Percentiles rank a stretch among this genome's conserved stretches.
Conservation (phyloP, 768 basidiomycete species). For the Sutorius australiensis region DNA sequence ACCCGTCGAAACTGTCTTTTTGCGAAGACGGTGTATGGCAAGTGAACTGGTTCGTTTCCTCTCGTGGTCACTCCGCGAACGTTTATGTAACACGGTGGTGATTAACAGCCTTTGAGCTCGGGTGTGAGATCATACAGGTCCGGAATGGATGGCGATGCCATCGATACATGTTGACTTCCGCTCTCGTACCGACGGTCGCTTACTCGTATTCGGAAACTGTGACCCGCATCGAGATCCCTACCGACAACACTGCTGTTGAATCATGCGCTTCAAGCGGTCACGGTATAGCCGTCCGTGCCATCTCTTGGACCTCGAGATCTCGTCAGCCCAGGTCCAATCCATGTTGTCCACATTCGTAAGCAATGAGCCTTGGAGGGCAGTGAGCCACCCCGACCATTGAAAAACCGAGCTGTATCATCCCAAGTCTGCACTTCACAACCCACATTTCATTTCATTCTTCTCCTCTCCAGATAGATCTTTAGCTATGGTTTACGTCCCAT, state of each 20-base stretch:
- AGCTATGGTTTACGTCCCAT: constrained; percentile 28
- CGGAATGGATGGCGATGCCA: not conserved
- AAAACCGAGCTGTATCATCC: not conserved
- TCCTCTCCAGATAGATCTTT: not conserved
- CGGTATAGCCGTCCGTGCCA: not conserved
- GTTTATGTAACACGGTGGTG: not conserved
- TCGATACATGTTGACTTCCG: not conserved
- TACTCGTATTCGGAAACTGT: too few species aligned
- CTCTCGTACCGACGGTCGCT: not conserved
- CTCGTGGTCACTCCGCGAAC: not conserved
- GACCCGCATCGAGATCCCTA: not conserved
- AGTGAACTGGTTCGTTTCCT: constrained; percentile 18
- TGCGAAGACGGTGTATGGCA: not conserved
- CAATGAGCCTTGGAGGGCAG: not conserved
- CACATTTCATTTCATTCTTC: too few species aligned
- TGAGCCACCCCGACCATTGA: constrained; percentile 10
- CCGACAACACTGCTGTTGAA: not conserved
- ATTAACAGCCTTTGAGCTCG: not conserved
- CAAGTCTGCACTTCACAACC: not conserved
- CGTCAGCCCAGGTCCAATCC: not conserved
- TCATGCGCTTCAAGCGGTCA: not conserved
- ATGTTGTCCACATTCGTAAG: constrained; percentile 7
- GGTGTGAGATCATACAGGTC: not conserved
- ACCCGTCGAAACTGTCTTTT: not conserved
- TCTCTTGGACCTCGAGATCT: not conserved